phyloP scores from a whole-genome alignment of 768 basidiomycete species.

The Phlebiopsis gigantea region DNA sequence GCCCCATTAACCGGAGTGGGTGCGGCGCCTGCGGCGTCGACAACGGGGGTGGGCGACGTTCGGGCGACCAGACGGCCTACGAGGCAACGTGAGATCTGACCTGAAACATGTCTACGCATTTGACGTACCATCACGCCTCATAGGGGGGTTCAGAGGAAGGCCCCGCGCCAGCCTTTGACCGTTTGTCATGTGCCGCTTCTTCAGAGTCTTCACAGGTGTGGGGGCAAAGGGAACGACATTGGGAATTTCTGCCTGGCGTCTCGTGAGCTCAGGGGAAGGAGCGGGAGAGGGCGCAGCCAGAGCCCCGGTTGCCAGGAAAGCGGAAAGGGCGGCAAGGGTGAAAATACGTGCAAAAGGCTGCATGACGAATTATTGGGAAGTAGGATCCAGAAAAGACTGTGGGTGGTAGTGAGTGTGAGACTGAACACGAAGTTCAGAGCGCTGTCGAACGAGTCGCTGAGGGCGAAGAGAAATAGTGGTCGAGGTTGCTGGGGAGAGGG shows the following conservation, averaged over 20 bases:
- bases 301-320: conserved; percentile 3
- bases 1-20: background rate
- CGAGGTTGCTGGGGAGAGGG: conserved; percentile 1
- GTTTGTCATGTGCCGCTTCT: conserved; percentile 5
- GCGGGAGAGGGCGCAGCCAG: background rate
- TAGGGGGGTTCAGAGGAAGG: conserved; percentile 1
- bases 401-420: conserved; percentile 1
- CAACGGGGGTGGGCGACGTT: background rate
- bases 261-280: background rate
- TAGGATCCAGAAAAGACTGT: conserved; percentile 1
- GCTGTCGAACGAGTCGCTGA: background rate
- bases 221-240: background rate
- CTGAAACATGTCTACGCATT: background rate
- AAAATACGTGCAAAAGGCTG: conserved; percentile 6
- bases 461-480: background rate
- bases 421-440: conserved; percentile 1
- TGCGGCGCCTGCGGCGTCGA: background rate
- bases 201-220: background rate
- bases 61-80: conserved; percentile 1
- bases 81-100: background rate
- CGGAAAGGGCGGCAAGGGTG: background rate
- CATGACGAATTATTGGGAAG: background rate
- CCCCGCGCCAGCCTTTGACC: conserved; percentile 4
- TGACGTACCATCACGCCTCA: conserved; percentile 1
- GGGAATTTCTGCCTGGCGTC: background rate